Evolutionary conservation across 345 rosid genomes (phyloP).

Genomic region (Syzygium jambos): DNA sequence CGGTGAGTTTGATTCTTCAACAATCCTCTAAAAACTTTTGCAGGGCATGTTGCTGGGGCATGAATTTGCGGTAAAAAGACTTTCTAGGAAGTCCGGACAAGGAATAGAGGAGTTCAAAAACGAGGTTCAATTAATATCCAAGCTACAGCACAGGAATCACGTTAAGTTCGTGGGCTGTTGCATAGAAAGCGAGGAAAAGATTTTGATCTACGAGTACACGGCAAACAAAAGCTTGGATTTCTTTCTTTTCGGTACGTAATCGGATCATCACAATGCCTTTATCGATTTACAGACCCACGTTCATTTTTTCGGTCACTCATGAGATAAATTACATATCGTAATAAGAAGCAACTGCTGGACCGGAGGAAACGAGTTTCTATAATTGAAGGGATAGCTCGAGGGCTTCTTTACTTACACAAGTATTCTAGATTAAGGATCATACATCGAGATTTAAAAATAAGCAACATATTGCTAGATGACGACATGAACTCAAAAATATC

Average conservation of each 20-base stretch:
- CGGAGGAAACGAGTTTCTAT: constrained; percentile 5
- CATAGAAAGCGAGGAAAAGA: constrained; percentile 8
- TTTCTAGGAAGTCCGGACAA: constrained; percentile 11
- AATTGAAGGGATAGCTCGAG: constrained; percentile 19
- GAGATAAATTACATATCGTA: not conserved
- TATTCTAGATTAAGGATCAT: constrained; percentile 21
- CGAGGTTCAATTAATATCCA: constrained; percentile 15
- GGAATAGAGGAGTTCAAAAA: constrained; percentile 15
- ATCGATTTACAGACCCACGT: not conserved
- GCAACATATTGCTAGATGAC: constrained; percentile 15
- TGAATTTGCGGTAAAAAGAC: constrained; percentile 12
- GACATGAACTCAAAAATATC: constrained; percentile 19
- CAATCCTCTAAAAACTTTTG: not conserved
- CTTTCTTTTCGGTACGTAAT: constrained; percentile 11
- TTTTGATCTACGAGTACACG: constrained; percentile 18
- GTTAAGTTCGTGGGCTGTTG: constrained; percentile 18
- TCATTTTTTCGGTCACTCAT: not conserved
- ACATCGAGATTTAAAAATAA: constrained; percentile 14
- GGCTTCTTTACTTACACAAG: constrained; percentile 16
- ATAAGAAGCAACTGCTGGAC: constrained; percentile 4
- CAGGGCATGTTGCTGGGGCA: not conserved
- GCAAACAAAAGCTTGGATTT: constrained; percentile 17
- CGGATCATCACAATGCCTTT: not conserved
- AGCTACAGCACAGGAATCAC: constrained; percentile 19
- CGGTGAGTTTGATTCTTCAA: not conserved